phyloP scores from a whole-genome alignment of 1,284 basidiomycete genomes.

The Rhodotorula sp. region DNA sequence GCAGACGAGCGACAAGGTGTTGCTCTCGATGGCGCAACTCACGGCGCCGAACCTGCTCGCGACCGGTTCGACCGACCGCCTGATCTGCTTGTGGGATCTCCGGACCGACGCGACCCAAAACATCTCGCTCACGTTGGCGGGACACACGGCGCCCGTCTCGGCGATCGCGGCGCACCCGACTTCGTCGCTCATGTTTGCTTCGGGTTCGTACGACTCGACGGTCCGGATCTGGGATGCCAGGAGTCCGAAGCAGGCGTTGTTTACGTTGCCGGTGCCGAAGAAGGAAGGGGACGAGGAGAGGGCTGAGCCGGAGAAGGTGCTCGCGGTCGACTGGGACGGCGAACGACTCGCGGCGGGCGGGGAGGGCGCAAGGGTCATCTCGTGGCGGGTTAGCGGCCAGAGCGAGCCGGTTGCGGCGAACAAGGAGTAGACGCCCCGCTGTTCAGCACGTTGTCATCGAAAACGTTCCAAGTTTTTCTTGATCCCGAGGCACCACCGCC shows the following conservation, averaged over 20 bases:
- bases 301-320: conserved; percentile 42
- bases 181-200: conserved; percentile 68
- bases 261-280: conserved; percentile 50
- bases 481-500: too few species aligned
- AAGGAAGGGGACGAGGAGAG: conserved; percentile 40
- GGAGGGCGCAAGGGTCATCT: conserved; percentile 57
- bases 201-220: conserved; percentile 78
- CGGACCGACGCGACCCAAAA: conserved; percentile 53
- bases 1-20: conserved; percentile 50
- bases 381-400: conserved; percentile 32
- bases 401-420: conserved; percentile 1
- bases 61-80: conserved; percentile 56
- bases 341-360: conserved; percentile 75
- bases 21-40: conserved; percentile 54
- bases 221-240: conserved; percentile 85
- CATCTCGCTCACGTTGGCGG: conserved; percentile 58
- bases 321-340: conserved; percentile 70
- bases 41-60: conserved; percentile 50
- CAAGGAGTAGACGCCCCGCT: not conserved
- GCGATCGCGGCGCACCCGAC: conserved; percentile 62
- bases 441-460: not conserved
- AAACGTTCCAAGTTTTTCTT: too few species aligned
- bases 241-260: conserved; percentile 59
- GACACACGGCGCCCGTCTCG: conserved; percentile 71
- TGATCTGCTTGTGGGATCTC: conserved; percentile 56